Conservation (phyloP, 306 rosid species). For the Casuarina equisetifolia region DNA sequence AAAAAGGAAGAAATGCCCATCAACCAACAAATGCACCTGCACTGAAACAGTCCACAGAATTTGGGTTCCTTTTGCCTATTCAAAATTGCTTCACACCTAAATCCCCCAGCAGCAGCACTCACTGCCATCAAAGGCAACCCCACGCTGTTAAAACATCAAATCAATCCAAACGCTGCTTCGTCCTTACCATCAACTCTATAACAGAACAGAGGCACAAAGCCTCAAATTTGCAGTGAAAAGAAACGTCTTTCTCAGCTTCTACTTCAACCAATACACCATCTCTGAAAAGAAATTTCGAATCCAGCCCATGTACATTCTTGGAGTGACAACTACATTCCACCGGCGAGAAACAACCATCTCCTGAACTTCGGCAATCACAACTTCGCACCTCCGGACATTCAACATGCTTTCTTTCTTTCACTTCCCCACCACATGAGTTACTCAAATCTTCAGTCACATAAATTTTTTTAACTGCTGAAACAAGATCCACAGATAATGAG, state of each 20-base stretch:
- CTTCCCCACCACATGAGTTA: slow-evolving; percentile 20
- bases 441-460: slow-evolving; percentile 35
- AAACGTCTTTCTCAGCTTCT: slow-evolving; percentile 50
- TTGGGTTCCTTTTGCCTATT: slow-evolving; percentile 34
- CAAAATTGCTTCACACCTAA: slow-evolving; percentile 36
- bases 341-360: slow-evolving; percentile 28
- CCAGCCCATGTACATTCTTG: slow-evolving; percentile 33
- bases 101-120: slow-evolving; percentile 54
- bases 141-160: slow-evolving; percentile 42
- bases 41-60: slow-evolving; percentile 36
- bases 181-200: slow-evolving; percentile 58
- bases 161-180: slow-evolving; percentile 58
- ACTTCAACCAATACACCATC: slow-evolving; percentile 74
- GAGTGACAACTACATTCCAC: slow-evolving; percentile 73
- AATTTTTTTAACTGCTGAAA: slow-evolving; percentile 57
- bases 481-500: slow-evolving; percentile 68
- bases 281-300: slow-evolving; percentile 61
- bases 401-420: slow-evolving; percentile 27
- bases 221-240: slow-evolving; percentile 85
- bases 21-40: slow-evolving; percentile 26
- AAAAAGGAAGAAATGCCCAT: slow-evolving; percentile 17
- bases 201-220: slow-evolving; percentile 82
- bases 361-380: slow-evolving; percentile 36
- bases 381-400: slow-evolving; percentile 26
- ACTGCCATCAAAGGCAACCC: slow-evolving; percentile 44